These are phyloP conservation scores for Starmerella ratchasimensis DNA, from an alignment of 805 yeast species.

Conservation along the genomic window DNA sequence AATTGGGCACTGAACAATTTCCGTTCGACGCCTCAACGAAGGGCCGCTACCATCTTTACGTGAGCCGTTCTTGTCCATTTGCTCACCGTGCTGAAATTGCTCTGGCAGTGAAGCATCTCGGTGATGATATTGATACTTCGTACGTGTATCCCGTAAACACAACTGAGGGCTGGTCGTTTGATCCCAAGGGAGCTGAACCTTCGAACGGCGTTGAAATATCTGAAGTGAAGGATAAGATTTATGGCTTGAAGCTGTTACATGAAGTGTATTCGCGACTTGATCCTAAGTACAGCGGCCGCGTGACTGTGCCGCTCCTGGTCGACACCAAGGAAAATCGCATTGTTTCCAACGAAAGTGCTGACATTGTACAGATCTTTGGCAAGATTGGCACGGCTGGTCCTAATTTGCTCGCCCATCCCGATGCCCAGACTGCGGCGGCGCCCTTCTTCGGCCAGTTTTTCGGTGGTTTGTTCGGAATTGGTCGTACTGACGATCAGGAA, in stretches of 20 bases:
- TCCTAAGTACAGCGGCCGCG: conserved; percentile 65
- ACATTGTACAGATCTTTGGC: conserved; percentile 61
- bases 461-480: conserved; percentile 63
- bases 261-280: conserved; percentile 65
- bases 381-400: conserved; percentile 48
- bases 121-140: conserved; percentile 33
- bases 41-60: conserved; percentile 72
- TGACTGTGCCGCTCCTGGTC: conserved; percentile 88
- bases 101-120: conserved; percentile 55
- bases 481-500: conserved; percentile 70
- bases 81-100: conserved; percentile 74
- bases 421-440: conserved; percentile 49
- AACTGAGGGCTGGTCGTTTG: conserved; percentile 74
- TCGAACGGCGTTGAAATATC: conserved; percentile 40
- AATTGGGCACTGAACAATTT: conserved; percentile 28
- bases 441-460: conserved; percentile 43
- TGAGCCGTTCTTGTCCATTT: conserved; percentile 86
- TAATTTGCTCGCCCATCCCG: conserved; percentile 27
- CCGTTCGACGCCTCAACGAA: conserved; percentile 41
- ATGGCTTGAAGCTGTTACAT: conserved; percentile 44
- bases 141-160: conserved; percentile 87
- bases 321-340: conserved; percentile 53
- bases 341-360: conserved; percentile 83
- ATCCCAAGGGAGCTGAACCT: conserved; percentile 37
- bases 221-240: conserved; percentile 44